Conservation (phyloP, 257 asterid genomes). For the Penstemon barbatus region DNA sequence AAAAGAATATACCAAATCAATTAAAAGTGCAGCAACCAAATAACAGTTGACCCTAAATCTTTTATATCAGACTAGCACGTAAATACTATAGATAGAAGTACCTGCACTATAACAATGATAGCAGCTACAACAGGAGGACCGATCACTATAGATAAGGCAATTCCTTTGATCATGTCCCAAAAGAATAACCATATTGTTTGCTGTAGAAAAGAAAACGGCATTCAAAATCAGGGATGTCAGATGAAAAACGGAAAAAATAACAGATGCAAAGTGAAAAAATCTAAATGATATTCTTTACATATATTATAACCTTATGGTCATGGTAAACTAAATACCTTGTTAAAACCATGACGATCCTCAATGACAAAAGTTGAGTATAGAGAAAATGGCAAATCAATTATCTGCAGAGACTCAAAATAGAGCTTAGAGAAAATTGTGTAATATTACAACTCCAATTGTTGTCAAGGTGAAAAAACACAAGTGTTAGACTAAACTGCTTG, state of each 20-base stretch:
- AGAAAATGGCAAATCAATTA: slow-evolving; percentile 93
- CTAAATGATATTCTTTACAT: slow-evolving; percentile 7
- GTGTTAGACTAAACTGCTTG: not conserved
- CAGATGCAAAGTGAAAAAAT: slow-evolving; percentile 4
- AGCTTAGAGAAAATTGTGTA: slow-evolving; percentile 18
- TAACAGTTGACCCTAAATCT: slow-evolving; percentile 5
- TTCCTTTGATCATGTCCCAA: slow-evolving; percentile 90
- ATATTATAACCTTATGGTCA: slow-evolving; percentile 13
- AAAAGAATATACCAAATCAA: not conserved
- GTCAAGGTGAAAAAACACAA: slow-evolving; percentile 19
- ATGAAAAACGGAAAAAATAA: slow-evolving; percentile 4
- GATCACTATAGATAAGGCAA: slow-evolving; percentile 55
- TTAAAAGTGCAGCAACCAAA: slow-evolving; percentile 19
- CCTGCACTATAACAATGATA: slow-evolving; percentile 90
- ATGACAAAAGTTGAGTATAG: slow-evolving; percentile 93
- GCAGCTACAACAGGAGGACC: slow-evolving; percentile 99
- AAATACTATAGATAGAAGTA: slow-evolving; percentile 30
- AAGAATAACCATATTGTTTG: slow-evolving; percentile 88
- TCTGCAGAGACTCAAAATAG: slow-evolving; percentile 47
- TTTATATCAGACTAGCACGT: slow-evolving; percentile 12
- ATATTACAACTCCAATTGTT: slow-evolving; percentile 4
- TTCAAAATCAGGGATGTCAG: slow-evolving; percentile 19
- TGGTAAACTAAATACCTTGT: slow-evolving; percentile 51
- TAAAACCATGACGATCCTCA: slow-evolving; percentile 94
- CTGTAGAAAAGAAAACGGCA: slow-evolving; percentile 41